Evolutionary conservation across 2,329 filamentous ascomycete genomes (phyloP), one percentile per base, ranked within the genome.

Genomic region (Cyphellophora attinorum): DNA sequence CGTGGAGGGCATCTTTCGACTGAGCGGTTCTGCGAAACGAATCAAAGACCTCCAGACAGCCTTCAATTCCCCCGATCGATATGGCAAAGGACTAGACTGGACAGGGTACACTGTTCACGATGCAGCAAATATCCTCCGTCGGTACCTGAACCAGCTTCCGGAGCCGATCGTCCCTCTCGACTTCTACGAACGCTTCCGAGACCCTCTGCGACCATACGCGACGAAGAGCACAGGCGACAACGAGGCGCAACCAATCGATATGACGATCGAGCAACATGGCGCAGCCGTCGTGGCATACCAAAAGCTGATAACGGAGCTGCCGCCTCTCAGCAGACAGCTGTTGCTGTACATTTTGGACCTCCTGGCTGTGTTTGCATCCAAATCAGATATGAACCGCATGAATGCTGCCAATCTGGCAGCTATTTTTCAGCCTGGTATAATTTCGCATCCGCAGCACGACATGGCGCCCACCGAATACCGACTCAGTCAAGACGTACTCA

Each of bases 21-120:
- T 98, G 28, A 93, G 83, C 55, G 91, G 91, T 33, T 96, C 91
- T 21, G 89, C 94, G 55, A 96, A 95, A 64, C 82, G 91, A 42
- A 98, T 98, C 64, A 98, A 96, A 59, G 91, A 96, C 58, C 74
- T 98, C 18, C 89, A 93, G 59, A 76, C 73, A 17, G 74, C 85
- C 3, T 98, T 98, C 60, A 85, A 96, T 60, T 93, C 89, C 0
- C 91, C 91, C 27, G 85, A 93, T 51, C 75, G 88, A 50, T 98
- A 94, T 57, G 91, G 91, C 35, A 98, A 98, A 61, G 91, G 91
- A 11, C 71, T 98, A 16, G 84, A 94, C 51, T 98, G 91, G 91
- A 82, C 85, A 30, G 91, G 91, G 30, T 98, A 94, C 58, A 98
- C 91, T 1, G 91, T 98, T 27, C 91, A 98, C 60, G 91, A 98